Conservation (phyloP, 1,139 yeast genomes). For the Pichia sp. region DNA sequence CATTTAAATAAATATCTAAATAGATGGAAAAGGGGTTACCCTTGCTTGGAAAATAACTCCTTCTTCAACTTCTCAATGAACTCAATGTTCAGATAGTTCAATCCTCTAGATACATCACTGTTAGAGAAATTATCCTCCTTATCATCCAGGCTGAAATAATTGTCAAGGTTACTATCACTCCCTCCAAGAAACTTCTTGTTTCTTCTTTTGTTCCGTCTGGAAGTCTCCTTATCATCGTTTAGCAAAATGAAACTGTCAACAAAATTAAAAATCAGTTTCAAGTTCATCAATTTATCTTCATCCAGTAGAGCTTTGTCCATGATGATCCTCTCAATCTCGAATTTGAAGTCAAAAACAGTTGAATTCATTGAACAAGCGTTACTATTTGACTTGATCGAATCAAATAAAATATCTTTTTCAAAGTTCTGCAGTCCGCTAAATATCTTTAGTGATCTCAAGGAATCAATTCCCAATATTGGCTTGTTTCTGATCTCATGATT, state of each 20-base stretch:
- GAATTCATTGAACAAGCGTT: conserved; percentile 30
- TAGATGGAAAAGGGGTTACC: neutral
- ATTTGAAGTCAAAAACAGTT: conserved; percentile 52
- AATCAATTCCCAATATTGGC: neutral
- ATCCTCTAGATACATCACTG: conserved; percentile 13
- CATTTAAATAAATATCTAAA: neutral
- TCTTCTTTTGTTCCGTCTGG: conserved; percentile 6
- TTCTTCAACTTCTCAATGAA: conserved; percentile 51
- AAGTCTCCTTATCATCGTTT: conserved; percentile 3
- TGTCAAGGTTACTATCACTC: conserved; percentile 2
- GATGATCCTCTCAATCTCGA: conserved; percentile 47
- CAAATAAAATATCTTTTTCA: conserved; percentile 38
- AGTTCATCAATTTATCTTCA: conserved; percentile 62
- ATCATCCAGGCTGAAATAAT: neutral
- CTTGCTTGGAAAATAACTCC: conserved; percentile 27
- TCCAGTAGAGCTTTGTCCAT: conserved; percentile 34
- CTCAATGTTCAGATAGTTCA: conserved; percentile 41
- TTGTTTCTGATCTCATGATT: neutral
- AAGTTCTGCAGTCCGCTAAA: conserved; percentile 32
- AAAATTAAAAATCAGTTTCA: conserved; percentile 59
- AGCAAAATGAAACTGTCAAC: conserved; percentile 38
- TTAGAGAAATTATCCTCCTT: conserved; percentile 11
- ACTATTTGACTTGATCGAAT: conserved; percentile 15
- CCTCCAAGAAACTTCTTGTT: conserved; percentile 1
- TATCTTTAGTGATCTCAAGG: conserved; percentile 28